Evolutionary conservation across 805 yeast species (phyloP).

Genomic region (Candida chilensis): DNA sequence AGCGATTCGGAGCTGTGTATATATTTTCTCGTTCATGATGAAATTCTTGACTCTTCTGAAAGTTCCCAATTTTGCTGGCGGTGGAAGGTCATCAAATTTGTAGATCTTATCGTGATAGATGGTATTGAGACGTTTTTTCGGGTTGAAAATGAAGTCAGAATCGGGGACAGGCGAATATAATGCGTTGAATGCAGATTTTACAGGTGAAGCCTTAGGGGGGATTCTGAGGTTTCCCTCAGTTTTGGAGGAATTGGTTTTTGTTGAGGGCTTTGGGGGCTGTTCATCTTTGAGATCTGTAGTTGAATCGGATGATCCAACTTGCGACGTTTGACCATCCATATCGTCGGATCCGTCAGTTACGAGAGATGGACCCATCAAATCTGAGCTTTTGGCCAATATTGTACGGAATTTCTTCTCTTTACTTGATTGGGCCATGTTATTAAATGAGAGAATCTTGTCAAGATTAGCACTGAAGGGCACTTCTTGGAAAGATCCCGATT

Average conservation of each 20-base stretch:
- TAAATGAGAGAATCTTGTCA: too few relatives aligned
- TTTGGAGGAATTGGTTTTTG: slow-evolving; percentile 3
- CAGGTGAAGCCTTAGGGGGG: slow-evolving; percentile 33
- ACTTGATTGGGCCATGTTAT: too few relatives aligned
- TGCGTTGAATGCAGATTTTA: slow-evolving; percentile 30
- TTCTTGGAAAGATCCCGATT: too few relatives aligned
- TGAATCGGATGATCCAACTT: slow-evolving; percentile 6
- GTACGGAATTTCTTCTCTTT: too few relatives aligned
- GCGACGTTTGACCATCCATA: too few relatives aligned
- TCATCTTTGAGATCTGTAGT: slow-evolving; percentile 9
- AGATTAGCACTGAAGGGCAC: too few relatives aligned
- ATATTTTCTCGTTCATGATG: slow-evolving; percentile 17
- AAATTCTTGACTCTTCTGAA: not conserved
- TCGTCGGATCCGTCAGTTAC: slow-evolving; percentile 2
- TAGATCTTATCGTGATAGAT: slow-evolving; percentile 34
- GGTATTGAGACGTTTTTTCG: slow-evolving; percentile 20
- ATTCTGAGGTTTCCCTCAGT: slow-evolving; percentile 21
- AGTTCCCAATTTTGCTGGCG: slow-evolving; percentile 7
- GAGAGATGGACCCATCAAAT: too few relatives aligned
- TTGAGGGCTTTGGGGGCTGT: not conserved
- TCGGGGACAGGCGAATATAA: slow-evolving; percentile 30
- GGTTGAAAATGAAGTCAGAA: slow-evolving; percentile 17
- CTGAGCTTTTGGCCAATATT: too few relatives aligned
- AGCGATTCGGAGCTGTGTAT: slow-evolving; percentile 30
- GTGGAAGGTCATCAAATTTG: slow-evolving; percentile 19